Conservation (phyloP, 129 eudicot genomes). For the Deinandra increscens region DNA sequence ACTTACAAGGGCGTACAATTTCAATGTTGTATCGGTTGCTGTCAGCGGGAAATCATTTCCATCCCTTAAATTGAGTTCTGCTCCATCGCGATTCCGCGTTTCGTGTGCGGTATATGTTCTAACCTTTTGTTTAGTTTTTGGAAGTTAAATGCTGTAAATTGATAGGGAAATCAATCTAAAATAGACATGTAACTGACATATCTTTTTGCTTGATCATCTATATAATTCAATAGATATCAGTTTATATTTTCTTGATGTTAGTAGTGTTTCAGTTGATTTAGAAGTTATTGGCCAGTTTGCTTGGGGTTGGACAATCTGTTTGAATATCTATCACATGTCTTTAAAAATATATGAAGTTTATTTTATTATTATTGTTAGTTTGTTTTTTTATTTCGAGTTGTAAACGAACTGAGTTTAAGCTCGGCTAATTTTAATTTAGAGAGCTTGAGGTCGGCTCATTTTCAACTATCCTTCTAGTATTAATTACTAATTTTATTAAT, state of each 20-base stretch:
- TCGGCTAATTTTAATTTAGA: background rate
- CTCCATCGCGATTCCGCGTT: slow-evolving; percentile 45
- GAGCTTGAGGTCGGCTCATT: background rate
- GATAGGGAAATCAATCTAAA: background rate
- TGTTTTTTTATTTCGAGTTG: background rate
- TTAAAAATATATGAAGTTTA: too few relatives aligned
- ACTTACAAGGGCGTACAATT: slow-evolving; percentile 16
- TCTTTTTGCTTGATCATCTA: background rate
- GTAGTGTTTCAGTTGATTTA: background rate
- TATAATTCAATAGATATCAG: background rate
- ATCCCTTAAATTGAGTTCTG: slow-evolving; percentile 36
- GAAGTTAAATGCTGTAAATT: background rate
- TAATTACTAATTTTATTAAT: background rate
- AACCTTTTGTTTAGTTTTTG: background rate
- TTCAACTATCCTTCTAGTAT: background rate
- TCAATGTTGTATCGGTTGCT: slow-evolving; percentile 48
- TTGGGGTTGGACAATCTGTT: too few relatives aligned
- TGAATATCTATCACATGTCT: too few relatives aligned
- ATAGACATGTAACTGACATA: background rate
- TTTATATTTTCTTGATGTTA: background rate
- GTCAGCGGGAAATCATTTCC: slow-evolving; percentile 44
- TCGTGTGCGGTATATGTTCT: slow-evolving; percentile 56
- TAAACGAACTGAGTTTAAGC: background rate
- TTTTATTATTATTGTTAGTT: background rate
- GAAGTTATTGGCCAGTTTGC: background rate